Evolutionary conservation across 306 rosid species (phyloP), one percentile per base, ranked within the genome.

Genomic region (Trifolium pratense): DNA sequence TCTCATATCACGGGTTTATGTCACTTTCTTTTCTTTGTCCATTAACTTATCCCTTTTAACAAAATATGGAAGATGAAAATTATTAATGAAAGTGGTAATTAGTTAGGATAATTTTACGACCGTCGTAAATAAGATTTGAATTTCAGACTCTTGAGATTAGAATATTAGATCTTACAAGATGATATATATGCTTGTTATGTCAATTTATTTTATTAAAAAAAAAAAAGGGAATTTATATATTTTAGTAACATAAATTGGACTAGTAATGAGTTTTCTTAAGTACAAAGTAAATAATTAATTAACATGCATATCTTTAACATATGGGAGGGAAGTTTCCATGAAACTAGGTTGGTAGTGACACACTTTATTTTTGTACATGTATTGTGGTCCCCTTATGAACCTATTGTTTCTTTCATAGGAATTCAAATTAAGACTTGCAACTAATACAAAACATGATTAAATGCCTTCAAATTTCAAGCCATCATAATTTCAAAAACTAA

Each of bases 321-420:
- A n/a, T 21, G 32, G 43, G 36, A 65, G 20, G 77, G 66, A 67
- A 73, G 49, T 59, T 79, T 79, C 79, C 72, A 37, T 8, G 83
- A 74, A 74, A 36, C 17, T 56, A 13, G 21, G 36, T 0, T 7
- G 65, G 36, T 2, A 55, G 32, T 32, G 69, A 65, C 60, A 65
- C 60, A 43, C 15, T 45, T 11, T 66, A 29, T 57, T 1, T 36
- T 5, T 52, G 63, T 12, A 57, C 29, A 57, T 20, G 61, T 18
- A 10, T 64, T 7, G 55, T 72, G 72, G 69, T 52, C 78, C 74
- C 40, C 48, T 23, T 61, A 25, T 14, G 14, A 70, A 70, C 18
- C 39, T 52, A 18, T 48, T 21, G 66, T 6, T 70, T 71, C 29
- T 15, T 34, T 59, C 21, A 45, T 11, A 3, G 40, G 16, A 74